These are phyloP conservation scores for Aspergillus latus DNA, from an alignment of 2,329 filamentous ascomycete genomes.

Conservation along the genomic window DNA sequence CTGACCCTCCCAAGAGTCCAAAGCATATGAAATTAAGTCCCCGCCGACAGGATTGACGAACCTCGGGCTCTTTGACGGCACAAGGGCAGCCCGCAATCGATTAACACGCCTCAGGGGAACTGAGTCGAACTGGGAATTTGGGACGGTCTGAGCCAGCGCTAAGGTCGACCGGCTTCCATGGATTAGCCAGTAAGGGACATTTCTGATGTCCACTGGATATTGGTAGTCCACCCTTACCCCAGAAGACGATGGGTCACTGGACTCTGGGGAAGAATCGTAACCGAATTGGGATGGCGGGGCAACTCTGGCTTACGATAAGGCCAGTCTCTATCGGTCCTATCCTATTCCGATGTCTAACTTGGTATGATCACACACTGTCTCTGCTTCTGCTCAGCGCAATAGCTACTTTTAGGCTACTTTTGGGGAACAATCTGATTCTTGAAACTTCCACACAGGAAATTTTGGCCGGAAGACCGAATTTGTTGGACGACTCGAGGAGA, in stretches of 20 bases:
- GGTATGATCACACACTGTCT: background rate
- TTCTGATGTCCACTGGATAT: background rate
- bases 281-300: background rate
- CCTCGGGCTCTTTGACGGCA: conserved; percentile 18
- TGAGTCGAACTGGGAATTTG: background rate
- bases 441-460: background rate
- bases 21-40: conserved; percentile 20
- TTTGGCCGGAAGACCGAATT: background rate
- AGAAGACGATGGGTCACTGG: background rate
- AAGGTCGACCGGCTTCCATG: background rate
- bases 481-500: background rate
- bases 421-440: background rate
- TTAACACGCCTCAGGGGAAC: background rate
- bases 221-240: background rate
- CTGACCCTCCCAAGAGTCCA: background rate
- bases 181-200: background rate
- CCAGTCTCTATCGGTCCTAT: background rate
- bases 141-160: background rate
- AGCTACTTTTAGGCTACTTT: no score
- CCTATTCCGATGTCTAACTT: background rate
- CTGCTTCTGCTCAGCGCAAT: background rate
- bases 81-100: background rate
- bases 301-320: background rate
- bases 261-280: background rate
- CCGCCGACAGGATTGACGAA: conserved; percentile 19